phyloP scores from a whole-genome alignment of 257 asterid genomes.

The Jacaranda copaia region DNA sequence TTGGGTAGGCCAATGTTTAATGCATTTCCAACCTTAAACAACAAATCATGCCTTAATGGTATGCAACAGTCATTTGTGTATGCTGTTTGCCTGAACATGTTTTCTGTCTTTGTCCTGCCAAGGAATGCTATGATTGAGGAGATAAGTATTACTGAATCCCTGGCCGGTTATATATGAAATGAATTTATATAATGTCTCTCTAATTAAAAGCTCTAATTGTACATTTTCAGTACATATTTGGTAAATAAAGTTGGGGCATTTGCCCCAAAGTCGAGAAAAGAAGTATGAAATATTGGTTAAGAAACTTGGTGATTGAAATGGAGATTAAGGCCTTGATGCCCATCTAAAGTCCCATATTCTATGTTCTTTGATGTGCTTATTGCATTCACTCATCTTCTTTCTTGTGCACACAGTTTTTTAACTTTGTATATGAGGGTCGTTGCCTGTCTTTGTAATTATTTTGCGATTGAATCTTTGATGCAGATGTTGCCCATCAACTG shows the following conservation, averaged over 20 bases:
- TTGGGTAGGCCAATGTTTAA: neutral
- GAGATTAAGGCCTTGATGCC: neutral
- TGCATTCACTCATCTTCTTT: neutral
- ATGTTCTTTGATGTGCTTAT: neutral
- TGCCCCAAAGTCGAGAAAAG: neutral
- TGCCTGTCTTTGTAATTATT: neutral
- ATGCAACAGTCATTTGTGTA: no score
- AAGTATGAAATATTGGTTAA: neutral
- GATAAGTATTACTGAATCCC: neutral
- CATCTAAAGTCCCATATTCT: neutral
- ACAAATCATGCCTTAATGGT: neutral
- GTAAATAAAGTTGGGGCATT: neutral
- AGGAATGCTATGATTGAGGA: neutral
- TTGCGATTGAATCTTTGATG: slow-evolving; percentile 34
- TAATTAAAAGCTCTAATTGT: neutral
- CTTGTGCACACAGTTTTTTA: neutral
- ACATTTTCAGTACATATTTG: slow-evolving; percentile 15
- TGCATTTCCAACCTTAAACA: neutral
- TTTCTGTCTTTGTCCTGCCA: neutral
- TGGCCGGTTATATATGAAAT: neutral
- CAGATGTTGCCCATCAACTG: slow-evolving; percentile 86
- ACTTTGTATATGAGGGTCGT: neutral
- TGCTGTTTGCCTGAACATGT: neutral
- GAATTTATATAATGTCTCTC: neutral
- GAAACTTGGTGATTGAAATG: neutral